Evolutionary conservation across 1,284 basidiomycete species (phyloP).

Genomic region (Thecaphora frezii): DNA sequence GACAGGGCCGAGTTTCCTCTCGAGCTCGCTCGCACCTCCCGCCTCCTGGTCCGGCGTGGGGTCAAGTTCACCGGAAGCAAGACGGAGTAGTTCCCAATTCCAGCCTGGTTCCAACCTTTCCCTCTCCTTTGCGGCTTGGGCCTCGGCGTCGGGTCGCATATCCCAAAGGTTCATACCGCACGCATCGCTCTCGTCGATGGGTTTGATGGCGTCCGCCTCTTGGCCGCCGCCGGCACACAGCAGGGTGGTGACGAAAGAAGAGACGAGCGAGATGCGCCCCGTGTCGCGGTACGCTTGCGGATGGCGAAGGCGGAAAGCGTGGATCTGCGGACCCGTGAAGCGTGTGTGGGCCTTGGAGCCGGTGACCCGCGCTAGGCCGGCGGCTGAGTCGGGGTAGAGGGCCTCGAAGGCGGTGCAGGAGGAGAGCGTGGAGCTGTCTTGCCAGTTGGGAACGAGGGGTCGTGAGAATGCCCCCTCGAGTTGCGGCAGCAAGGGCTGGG

Average conservation of each 20-base stretch:
- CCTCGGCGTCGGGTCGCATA: constrained; percentile 67
- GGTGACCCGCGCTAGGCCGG: constrained; percentile 72
- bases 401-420: constrained; percentile 71
- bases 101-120: constrained; percentile 37
- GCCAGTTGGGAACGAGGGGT: constrained; percentile 80
- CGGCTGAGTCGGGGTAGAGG: constrained; percentile 68
- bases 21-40: constrained; percentile 66
- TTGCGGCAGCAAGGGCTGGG: constrained; percentile 63
- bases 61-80: constrained; percentile 61
- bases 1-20: constrained; percentile 71
- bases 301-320: constrained; percentile 67
- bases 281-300: constrained; percentile 71
- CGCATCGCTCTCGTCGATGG: constrained; percentile 70
- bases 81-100: constrained; percentile 37
- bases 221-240: constrained; percentile 64
- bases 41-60: constrained; percentile 33
- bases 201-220: constrained; percentile 63
- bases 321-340: constrained; percentile 84
- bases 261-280: constrained; percentile 75
- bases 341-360: constrained; percentile 84
- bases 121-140: constrained; percentile 65
- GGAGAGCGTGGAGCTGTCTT: constrained; percentile 79
- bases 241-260: constrained; percentile 79
- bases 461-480: constrained; percentile 70
- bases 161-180: constrained; percentile 82